A percentile compares a stretch with the other conserved stretches of the same genome.
These are phyloP conservation scores for Termitomyces sp. DNA, from an alignment of 1,284 basidiomycete genomes.

Conservation along the genomic window DNA sequence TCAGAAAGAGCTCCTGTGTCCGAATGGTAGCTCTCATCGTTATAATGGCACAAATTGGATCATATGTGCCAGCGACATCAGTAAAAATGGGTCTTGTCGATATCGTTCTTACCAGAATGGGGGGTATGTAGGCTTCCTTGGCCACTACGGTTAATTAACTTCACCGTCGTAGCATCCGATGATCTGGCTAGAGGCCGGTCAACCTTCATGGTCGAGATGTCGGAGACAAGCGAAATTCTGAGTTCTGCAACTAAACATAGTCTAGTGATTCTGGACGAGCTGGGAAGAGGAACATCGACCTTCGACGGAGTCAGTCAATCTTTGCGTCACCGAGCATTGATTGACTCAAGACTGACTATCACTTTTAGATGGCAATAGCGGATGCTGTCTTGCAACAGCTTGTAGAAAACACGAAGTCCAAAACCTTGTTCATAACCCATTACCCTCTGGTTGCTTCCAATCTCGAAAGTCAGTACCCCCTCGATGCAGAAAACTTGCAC, in stretches of 20 bases:
- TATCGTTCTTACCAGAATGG: constrained; percentile 84
- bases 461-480: constrained; percentile 47
- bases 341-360: background rate
- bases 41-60: constrained; percentile 68
- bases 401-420: constrained; percentile 57
- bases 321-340: background rate
- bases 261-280: constrained; percentile 83
- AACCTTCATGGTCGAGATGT: constrained; percentile 95
- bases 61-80: constrained; percentile 71
- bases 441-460: constrained; percentile 74
- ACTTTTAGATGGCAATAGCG: constrained; percentile 76
- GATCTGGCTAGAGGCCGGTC: constrained; percentile 81
- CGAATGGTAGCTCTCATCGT: constrained; percentile 71
- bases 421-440: constrained; percentile 92
- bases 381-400: constrained; percentile 76
- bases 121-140: constrained; percentile 40
- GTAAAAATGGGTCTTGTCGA: constrained; percentile 78
- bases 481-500: constrained; percentile 71
- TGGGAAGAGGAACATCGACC: constrained; percentile 82
- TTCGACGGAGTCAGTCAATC: constrained; percentile 67
- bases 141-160: constrained; percentile 3
- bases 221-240: constrained; percentile 90
- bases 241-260: constrained; percentile 66
- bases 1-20: constrained; percentile 71
- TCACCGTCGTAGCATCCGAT: constrained; percentile 62